A percentile compares a stretch with the other conserved stretches of the same genome.
phyloP scores from a whole-genome alignment of 2,329 filamentous ascomycete genomes.

The Venturia pyrina region DNA sequence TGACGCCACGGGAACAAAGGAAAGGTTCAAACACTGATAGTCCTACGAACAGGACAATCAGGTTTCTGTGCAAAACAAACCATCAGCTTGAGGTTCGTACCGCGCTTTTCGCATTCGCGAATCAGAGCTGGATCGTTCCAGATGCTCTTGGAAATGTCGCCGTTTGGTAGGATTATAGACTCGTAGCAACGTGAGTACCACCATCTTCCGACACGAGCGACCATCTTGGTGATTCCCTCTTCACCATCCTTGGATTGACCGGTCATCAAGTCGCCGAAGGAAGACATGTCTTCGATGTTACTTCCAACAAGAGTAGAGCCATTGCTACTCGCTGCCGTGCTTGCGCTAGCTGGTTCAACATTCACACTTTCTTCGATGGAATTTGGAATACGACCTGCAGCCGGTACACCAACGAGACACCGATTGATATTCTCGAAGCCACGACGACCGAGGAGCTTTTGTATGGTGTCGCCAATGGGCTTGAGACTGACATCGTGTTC shows the following conservation, averaged over 20 bases:
- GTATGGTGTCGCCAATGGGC: conserved; percentile 43
- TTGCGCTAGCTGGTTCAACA: conserved; percentile 1
- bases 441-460: conserved; percentile 56
- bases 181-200: conserved; percentile 96
- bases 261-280: conserved; percentile 23
- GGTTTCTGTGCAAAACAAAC: conserved; percentile 88
- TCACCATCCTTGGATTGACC: conserved; percentile 47
- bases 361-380: conserved; percentile 24
- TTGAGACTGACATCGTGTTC: conserved; percentile 51
- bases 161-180: conserved; percentile 44
- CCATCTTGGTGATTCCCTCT: conserved; percentile 83
- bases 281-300: conserved; percentile 42
- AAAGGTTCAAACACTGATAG: conserved; percentile 35
- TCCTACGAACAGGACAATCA: conserved; percentile 33
- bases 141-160: conserved; percentile 50
- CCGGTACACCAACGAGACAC: conserved; percentile 69
- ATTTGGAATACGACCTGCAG: conserved; percentile 41
- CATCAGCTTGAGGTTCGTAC: conserved; percentile 80
- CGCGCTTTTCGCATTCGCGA: conserved; percentile 74
- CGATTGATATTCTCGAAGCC: conserved; percentile 65
- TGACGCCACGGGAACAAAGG: background rate
- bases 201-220: conserved; percentile 84
- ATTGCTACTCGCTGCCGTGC: background rate
- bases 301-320: background rate
- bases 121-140: conserved; percentile 70